Conservation (phyloP, 768 basidiomycete species). For the Epithele typhae region DNA sequence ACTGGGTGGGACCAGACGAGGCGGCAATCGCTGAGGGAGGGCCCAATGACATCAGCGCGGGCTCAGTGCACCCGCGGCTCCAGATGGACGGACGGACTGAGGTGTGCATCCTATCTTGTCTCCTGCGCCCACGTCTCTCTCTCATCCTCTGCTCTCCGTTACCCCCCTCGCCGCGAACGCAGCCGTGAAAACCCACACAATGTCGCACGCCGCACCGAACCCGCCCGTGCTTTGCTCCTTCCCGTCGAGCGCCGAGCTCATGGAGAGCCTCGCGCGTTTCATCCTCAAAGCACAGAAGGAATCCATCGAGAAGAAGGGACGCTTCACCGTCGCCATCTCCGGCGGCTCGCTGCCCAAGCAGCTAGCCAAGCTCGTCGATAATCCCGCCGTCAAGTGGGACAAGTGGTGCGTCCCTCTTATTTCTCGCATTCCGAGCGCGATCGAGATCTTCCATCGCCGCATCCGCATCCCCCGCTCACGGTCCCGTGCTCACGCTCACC, state of each 20-base stretch:
- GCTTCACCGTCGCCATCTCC: conserved; percentile 90
- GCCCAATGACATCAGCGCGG: conserved; percentile 12
- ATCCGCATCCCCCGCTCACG: neutral
- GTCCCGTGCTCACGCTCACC: neutral
- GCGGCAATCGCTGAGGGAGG: no score
- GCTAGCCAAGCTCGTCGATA: conserved; percentile 64
- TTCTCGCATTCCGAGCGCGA: neutral
- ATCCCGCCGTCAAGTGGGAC: conserved; percentile 79
- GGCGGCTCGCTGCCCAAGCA: conserved; percentile 89
- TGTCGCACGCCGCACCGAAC: conserved; percentile 37
- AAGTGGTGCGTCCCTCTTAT: conserved; percentile 65
- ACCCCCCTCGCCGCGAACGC: no score
- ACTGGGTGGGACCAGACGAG: no score
- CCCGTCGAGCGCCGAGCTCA: conserved; percentile 47
- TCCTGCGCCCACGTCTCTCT: neutral
- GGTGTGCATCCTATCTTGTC: neutral
- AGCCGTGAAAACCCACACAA: no score
- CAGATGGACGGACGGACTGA: no score
- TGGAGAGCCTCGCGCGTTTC: conserved; percentile 70
- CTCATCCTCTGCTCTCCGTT: neutral
- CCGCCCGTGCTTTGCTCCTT: conserved; percentile 76
- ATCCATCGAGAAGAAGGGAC: conserved; percentile 81
- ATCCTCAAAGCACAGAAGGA: conserved; percentile 86
- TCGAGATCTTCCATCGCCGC: no score
- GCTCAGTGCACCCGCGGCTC: neutral